Base-by-base conservation (phyloP, 2,329 filamentous ascomycete genomes). In the Colletotrichum endophyticum region DNA sequence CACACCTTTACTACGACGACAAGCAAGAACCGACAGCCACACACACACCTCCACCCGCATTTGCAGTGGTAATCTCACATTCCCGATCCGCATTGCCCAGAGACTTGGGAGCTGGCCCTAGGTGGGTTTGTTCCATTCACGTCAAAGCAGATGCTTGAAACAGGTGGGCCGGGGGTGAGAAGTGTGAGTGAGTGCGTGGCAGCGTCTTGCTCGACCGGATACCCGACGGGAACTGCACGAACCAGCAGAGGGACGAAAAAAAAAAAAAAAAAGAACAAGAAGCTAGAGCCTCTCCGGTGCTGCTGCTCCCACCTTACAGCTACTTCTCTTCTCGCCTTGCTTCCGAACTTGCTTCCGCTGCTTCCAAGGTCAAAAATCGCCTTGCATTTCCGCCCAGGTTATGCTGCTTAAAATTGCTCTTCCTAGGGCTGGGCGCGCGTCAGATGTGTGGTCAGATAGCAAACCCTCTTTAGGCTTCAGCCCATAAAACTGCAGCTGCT, bases 91-190 rank as follows among this genome's bases (percentile, higher is more conserved):
- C 61, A 72, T 69, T 53, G 57, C 15, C 39, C 57, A 64, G 70
- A 56, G 28, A 49, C 63, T 36, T 49, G 44, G 44, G 59, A 71
- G 66, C 61, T 34, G 39, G 70, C 28, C 39, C 22, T 49, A 49
- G 64, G 73, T 71, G 56, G 73, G 56, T 34, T 57, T 49, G 73
- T 69, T 76, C 56, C 73, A 73, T 73, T 62, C 73, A 73, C 57
- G 73, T 76, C 73, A 76, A 76, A 76, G 73, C 73, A 76, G 70
- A 69, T 76, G 70, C 70, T 73, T 76, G 73, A 76, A 76, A 76
- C 73, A 73, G 57, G 73, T 76, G 70, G 73, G 64, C 70, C 44
- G 44, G 57, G 44, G 70, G 72, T 34, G 66, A 28, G 66, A n/a
- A 22, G 59, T 16, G 59, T 36, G 27, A 49, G 27, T 44, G 57